phyloP scores from a whole-genome alignment of 352 stramenopile species.

The Aphanomyces euteiches region DNA sequence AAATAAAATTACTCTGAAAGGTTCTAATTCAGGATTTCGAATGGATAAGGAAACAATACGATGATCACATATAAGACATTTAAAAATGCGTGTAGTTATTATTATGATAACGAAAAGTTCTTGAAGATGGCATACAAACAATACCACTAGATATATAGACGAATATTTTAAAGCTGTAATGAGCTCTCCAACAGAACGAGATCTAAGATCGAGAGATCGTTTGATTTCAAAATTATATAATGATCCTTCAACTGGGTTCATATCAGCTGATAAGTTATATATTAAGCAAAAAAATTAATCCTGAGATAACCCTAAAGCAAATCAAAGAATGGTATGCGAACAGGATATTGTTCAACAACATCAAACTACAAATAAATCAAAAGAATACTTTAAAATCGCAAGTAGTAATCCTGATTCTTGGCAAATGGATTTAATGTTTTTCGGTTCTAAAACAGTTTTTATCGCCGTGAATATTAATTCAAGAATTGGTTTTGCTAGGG shows the following conservation, averaged over 20 bases:
- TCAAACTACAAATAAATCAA: conserved; percentile 27
- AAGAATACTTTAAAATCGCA: conserved; percentile 14
- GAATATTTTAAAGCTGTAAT: conserved; percentile 7
- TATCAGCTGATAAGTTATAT: conserved; percentile 31
- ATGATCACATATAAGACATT: conserved; percentile 37
- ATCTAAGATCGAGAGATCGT: conserved; percentile 4
- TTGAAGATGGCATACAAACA: conserved; percentile 34
- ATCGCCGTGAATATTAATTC: conserved; percentile 43
- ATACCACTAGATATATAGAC: conserved; percentile 33
- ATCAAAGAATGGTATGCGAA: conserved; percentile 33
- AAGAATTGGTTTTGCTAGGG: conserved; percentile 37
- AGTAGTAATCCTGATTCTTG: conserved; percentile 33
- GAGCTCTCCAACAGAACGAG: neutral
- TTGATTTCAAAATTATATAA: conserved; percentile 35
- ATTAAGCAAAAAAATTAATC: conserved; percentile 31
- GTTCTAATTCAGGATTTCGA: conserved; percentile 37
- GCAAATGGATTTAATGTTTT: conserved; percentile 39
- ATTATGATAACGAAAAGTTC: conserved; percentile 38
- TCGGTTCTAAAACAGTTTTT: conserved; percentile 31
- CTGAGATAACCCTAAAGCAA: conserved; percentile 31
- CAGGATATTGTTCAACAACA: conserved; percentile 34
- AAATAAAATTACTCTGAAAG: conserved; percentile 34
- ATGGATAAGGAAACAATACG: conserved; percentile 33
- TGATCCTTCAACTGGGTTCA: conserved; percentile 35
- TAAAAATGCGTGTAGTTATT: conserved; percentile 35